Conservation (phyloP, 2,329 filamentous ascomycete species). For the Sarocladium kiliense region DNA sequence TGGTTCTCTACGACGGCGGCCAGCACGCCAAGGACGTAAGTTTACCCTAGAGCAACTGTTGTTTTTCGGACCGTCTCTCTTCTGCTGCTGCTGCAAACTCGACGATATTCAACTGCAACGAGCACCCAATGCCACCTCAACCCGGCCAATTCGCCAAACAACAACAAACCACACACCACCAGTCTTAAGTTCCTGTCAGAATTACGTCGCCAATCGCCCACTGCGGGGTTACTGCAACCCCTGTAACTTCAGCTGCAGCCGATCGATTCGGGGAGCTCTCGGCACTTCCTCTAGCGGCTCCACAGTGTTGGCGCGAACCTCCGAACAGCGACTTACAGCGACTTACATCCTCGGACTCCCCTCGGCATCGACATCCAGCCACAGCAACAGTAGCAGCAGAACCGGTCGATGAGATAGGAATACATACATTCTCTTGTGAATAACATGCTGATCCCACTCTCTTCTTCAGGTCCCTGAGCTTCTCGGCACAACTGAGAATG, state of each 20-base stretch:
- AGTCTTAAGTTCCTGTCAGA: neutral
- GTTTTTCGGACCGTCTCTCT: no score
- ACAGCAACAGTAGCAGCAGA: neutral
- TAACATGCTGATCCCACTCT: neutral
- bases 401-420: neutral
- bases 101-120: no score
- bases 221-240: neutral
- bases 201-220: neutral
- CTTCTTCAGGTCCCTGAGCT: constrained; percentile 63
- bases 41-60: constrained; percentile 10
- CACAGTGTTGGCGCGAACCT: neutral
- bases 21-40: constrained; percentile 81
- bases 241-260: neutral
- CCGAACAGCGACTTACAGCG: constrained; percentile 3
- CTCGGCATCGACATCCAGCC: neutral
- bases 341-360: neutral
- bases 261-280: constrained; percentile 8
- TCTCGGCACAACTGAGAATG: constrained; percentile 95
- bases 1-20: constrained; percentile 88
- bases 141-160: constrained; percentile 97
- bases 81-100: constrained; percentile 6
- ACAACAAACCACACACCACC: constrained; percentile 65
- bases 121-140: no score
- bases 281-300: constrained; percentile 2
- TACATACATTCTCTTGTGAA: neutral